phyloP scores from a whole-genome alignment of 192 early-diverging fungal genomes.

The Phlyctochytrium bullatum region DNA sequence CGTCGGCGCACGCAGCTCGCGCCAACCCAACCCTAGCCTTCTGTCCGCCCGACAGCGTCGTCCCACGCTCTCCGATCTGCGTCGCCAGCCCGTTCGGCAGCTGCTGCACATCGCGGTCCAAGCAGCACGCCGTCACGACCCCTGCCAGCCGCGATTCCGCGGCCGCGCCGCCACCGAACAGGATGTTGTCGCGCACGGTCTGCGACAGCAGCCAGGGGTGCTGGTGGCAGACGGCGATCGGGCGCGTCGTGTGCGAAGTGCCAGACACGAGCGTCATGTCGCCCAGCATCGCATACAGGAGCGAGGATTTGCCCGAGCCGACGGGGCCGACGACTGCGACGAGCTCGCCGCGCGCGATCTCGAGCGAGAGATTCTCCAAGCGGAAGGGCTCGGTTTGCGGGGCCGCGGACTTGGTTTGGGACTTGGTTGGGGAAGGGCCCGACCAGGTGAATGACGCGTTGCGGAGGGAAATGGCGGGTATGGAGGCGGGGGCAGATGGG shows the following conservation, averaged over 20 bases:
- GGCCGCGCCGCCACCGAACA: constrained; percentile 41
- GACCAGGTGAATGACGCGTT: too few species aligned
- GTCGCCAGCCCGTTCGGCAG: constrained; percentile 35
- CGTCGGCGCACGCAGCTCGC: constrained; percentile 29
- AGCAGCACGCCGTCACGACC: constrained; percentile 20
- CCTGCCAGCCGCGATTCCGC: constrained; percentile 26
- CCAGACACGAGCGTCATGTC: constrained; percentile 58
- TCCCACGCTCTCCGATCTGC: constrained; percentile 74
- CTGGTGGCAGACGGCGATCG: constrained; percentile 7
- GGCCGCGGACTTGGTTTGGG: too few species aligned
- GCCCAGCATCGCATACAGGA: constrained; percentile 71
- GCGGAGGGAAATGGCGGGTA: too few species aligned
- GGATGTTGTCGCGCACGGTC: constrained; percentile 71
- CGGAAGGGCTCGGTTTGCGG: too few species aligned
- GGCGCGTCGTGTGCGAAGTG: not conserved
- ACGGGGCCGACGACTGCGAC: constrained; percentile 70
- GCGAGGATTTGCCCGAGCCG: constrained; percentile 71
- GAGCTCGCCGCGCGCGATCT: constrained; percentile 66
- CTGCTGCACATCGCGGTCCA: constrained; percentile 35
- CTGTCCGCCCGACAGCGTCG: constrained; percentile 92
- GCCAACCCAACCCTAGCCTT: constrained; percentile 62
- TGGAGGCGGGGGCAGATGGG: too few species aligned
- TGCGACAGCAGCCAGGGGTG: constrained; percentile 30
- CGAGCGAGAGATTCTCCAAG: constrained; percentile 60
- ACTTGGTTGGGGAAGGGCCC: too few species aligned